These are phyloP conservation scores for Bromus sterilis DNA, from an alignment of 176 grass and related monocot species.

Conservation along the genomic window DNA sequence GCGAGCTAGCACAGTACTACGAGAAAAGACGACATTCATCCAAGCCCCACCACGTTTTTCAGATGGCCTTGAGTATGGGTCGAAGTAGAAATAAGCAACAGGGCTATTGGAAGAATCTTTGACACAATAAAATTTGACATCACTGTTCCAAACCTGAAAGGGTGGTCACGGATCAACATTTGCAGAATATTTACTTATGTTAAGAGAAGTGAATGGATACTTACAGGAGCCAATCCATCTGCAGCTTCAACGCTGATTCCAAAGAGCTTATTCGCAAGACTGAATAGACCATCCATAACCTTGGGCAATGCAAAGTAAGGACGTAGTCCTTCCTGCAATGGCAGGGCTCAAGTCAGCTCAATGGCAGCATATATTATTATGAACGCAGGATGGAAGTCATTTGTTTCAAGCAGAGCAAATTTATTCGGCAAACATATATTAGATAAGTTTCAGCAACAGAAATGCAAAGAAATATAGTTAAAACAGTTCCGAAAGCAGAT, in stretches of 20 bases:
- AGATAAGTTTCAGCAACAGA: neutral
- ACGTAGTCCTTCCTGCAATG: slow-evolving; percentile 76
- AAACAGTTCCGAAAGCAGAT: neutral
- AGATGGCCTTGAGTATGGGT: slow-evolving; percentile 96
- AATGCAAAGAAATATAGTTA: neutral
- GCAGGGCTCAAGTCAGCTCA: neutral
- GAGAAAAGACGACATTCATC: slow-evolving; percentile 96
- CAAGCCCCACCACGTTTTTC: slow-evolving; percentile 95
- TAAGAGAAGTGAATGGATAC: slow-evolving; percentile 22
- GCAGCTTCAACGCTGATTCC: slow-evolving; percentile 70
- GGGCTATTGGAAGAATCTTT: slow-evolving; percentile 79
- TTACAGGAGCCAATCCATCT: slow-evolving; percentile 93
- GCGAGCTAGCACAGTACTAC: slow-evolving; percentile 71
- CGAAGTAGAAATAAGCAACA: slow-evolving; percentile 96
- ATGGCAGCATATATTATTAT: neutral
- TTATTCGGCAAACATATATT: neutral
- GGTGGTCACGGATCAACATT: slow-evolving; percentile 4
- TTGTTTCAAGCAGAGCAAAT: neutral
- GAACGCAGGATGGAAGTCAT: neutral
- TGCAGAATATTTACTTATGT: neutral
- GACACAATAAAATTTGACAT: slow-evolving; percentile 89
- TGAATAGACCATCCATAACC: slow-evolving; percentile 95
- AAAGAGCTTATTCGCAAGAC: slow-evolving; percentile 89
- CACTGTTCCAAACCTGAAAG: slow-evolving; percentile 82
- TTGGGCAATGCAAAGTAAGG: slow-evolving; percentile 96